A percentile compares a stretch with the other conserved stretches of the same genome.
These are phyloP conservation scores for Hanseniaspora uvarum DNA, from an alignment of 1,139 yeast genomes.

Conservation along the genomic window DNA sequence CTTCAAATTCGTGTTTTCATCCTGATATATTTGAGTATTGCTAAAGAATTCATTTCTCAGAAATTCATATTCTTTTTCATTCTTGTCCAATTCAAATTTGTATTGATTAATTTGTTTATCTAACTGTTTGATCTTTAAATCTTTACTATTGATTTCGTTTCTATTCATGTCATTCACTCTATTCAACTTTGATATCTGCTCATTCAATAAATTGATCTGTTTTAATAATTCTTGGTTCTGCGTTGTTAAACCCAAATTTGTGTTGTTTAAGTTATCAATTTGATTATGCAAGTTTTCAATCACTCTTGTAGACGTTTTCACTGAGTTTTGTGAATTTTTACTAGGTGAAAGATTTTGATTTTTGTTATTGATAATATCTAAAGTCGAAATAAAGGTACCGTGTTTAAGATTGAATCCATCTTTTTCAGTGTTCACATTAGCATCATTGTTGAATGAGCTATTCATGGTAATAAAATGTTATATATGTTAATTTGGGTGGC, in stretches of 20 bases:
- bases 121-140: constrained; percentile 12
- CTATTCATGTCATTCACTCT: constrained; percentile 9
- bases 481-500: neutral
- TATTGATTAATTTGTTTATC: constrained; percentile 3
- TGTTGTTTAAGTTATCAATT: constrained; percentile 46
- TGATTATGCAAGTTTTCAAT: constrained; percentile 49
- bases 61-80: constrained; percentile 13
- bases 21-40: neutral
- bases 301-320: constrained; percentile 37
- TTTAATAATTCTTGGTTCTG: constrained; percentile 43
- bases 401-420: constrained; percentile 10
- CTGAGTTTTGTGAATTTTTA: neutral
- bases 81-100: constrained; percentile 5
- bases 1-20: neutral
- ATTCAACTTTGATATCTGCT: constrained; percentile 6
- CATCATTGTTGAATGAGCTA: neutral
- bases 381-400: constrained; percentile 10
- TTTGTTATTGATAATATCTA: neutral
- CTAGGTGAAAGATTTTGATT: neutral
- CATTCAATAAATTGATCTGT: constrained; percentile 9
- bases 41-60: constrained; percentile 11
- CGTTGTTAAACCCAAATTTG: constrained; percentile 39
- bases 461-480: neutral
- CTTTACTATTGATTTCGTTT: constrained; percentile 12
- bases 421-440: neutral